Percentiles rank a stretch among this genome's conserved stretches.
These are phyloP conservation scores for Saccharum hybrid DNA, from an alignment of 202 grass and related monocot species.

Conservation along the genomic window DNA sequence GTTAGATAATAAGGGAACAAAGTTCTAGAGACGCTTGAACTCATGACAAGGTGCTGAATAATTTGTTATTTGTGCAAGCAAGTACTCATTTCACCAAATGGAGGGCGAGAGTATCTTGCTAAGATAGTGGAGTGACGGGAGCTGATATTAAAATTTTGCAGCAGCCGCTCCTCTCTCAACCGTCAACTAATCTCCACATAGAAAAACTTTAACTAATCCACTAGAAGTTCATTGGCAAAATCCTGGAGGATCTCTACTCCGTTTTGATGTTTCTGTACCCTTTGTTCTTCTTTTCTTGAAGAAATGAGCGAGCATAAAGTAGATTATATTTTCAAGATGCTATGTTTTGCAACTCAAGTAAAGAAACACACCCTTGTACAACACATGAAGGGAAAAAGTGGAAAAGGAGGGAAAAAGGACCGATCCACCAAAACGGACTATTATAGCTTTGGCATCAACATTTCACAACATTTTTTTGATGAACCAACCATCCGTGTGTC, in stretches of 20 bases:
- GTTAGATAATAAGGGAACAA: too few relatives aligned
- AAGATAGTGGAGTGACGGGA: constrained; percentile 3
- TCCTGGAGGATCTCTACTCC: neutral
- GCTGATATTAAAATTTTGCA: neutral
- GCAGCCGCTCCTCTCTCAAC: neutral
- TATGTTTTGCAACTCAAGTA: constrained; percentile 58
- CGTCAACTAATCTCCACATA: constrained; percentile 25
- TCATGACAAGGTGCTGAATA: neutral
- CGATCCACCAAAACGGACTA: neutral
- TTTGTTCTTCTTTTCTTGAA: constrained; percentile 30
- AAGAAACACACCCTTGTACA: constrained; percentile 37
- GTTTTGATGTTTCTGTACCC: constrained; percentile 11
- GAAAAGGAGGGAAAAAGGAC: neutral
- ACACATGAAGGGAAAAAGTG: neutral
- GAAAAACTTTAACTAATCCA: constrained; percentile 34
- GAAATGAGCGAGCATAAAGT: constrained; percentile 11
- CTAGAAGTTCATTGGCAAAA: constrained; percentile 20
- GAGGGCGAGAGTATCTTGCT: neutral
- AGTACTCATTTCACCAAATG: constrained; percentile 7
- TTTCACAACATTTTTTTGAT: neutral
- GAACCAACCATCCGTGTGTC: neutral
- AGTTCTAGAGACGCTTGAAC: neutral
- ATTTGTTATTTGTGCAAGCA: neutral
- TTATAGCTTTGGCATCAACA: neutral
- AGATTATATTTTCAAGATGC: constrained; percentile 32